Base-by-base conservation (phyloP, 2,329 filamentous ascomycete species). In the Fusarium sp. region DNA sequence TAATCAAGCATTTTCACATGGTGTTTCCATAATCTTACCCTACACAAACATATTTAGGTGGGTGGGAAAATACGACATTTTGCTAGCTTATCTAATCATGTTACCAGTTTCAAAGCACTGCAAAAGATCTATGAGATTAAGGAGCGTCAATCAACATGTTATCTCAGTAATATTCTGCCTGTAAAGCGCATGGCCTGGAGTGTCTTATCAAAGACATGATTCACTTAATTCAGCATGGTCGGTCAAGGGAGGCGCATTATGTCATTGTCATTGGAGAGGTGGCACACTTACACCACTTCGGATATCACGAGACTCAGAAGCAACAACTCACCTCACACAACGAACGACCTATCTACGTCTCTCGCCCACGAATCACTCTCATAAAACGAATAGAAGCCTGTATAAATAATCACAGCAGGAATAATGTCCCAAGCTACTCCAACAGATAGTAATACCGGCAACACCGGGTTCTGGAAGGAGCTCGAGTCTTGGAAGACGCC, bases 401-500 rank as follows among this genome's bases (percentile, higher is more conserved):
- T 6, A n/a, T 16, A 49, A 8, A 49, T 16, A 49, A 49, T 6
- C 42, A 11, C 9, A 7, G 4, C 14, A 49, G 20, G 4, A 31
- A 10, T 23, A 13, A 74, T 74, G 72, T 58, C 73, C 5, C 67
- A 72, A 25, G 54, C 62, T 36, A 57, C 36, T 16, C 11, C 59
- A 33, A 14, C 27, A 29, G 55, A 33, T 23, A 57, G 60, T 34
- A 53, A 63, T 10, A 27, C 40, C 29, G 36, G 36, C 53, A 69
- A 64, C 54, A 44, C 50, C 29, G 73, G 73, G 58, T 73, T 79
- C 65, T 76, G 78, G 63, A 76, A 79, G 60, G 82, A 83, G 69
- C 75, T 79, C 64, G 78, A 80, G 36, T 80, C 82, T 3, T 78
- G 79, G 73, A 83, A 81, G 68, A 75, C 81, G 5, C 81, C 79